Evolutionary conservation across 2,329 filamentous ascomycete species (phyloP).

Genomic region (Fusarium torulosum): DNA sequence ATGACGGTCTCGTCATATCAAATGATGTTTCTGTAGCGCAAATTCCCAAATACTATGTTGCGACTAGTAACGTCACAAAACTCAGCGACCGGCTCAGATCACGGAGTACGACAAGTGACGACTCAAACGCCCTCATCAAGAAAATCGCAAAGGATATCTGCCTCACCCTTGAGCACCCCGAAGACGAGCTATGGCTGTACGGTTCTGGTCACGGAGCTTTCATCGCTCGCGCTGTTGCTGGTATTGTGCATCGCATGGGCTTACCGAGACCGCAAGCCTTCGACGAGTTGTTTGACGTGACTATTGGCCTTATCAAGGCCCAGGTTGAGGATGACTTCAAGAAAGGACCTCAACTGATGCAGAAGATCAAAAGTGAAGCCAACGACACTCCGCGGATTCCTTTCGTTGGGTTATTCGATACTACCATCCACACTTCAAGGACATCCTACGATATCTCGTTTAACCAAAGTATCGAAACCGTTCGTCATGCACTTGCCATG

Average conservation of each 20-base stretch:
- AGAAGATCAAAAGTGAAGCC: constrained; percentile 27
- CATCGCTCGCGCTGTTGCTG: constrained; percentile 42
- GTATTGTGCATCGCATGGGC: constrained; percentile 41
- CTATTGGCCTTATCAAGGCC: constrained; percentile 40
- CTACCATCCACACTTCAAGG: constrained; percentile 18
- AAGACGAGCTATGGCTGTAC: constrained; percentile 46
- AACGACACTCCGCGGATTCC: constrained; percentile 34
- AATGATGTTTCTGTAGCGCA: constrained; percentile 22
- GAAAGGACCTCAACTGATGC: constrained; percentile 25
- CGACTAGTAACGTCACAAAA: constrained; percentile 17
- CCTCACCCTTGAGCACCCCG: constrained; percentile 22
- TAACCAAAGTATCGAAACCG: constrained; percentile 28
- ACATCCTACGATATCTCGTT: constrained; percentile 38
- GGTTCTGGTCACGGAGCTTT: constrained; percentile 45
- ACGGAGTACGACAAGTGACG: constrained; percentile 23
- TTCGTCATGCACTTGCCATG: constrained; percentile 43
- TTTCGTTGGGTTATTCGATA: constrained; percentile 45
- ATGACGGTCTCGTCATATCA: constrained; percentile 27
- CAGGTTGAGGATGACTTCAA: constrained; percentile 41
- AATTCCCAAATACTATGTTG: constrained; percentile 37
- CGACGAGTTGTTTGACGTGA: constrained; percentile 39
- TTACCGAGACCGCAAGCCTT: constrained; percentile 24
- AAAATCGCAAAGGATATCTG: constrained; percentile 40
- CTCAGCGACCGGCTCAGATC: constrained; percentile 34
- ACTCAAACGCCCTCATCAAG: constrained; percentile 37